A percentile compares a stretch with the other conserved stretches of the same genome.
These are phyloP conservation scores for Liquidambar formosana DNA, from an alignment of 164 flowering plant genomes.

Conservation along the genomic window DNA sequence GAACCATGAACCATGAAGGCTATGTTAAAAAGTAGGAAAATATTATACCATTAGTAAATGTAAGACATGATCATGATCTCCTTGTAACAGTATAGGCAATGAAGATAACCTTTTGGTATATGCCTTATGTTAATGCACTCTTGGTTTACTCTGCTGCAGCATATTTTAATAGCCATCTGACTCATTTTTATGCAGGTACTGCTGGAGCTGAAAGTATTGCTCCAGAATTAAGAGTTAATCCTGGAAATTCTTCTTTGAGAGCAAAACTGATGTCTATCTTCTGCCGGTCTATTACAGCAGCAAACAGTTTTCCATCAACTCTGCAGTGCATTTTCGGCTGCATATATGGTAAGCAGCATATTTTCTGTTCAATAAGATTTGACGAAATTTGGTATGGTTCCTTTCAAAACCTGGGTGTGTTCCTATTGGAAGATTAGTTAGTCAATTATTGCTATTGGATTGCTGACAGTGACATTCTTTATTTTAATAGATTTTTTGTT, in stretches of 20 bases:
- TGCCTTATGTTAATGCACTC: no score
- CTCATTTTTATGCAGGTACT: constrained; percentile 53
- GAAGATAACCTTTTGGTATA: no score
- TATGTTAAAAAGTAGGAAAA: no score
- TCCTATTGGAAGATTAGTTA: no score
- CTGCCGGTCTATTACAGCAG: constrained; percentile 83
- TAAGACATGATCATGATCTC: no score
- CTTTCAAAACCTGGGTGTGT: background rate
- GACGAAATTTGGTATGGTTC: background rate
- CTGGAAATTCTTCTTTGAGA: constrained; percentile 63
- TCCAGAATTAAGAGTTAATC: constrained; percentile 57
- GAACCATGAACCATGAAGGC: no score
- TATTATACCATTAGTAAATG: no score
- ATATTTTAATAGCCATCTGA: background rate
- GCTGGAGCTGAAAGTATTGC: constrained; percentile 49
- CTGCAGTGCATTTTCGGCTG: constrained; percentile 96
- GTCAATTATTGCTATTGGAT: no score
- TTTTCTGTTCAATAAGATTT: background rate
- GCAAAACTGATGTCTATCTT: constrained; percentile 70
- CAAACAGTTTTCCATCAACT: constrained; percentile 91
- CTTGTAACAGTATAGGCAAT: no score
- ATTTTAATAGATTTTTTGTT: no score
- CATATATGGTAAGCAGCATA: constrained; percentile 64
- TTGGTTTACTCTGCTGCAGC: background rate
- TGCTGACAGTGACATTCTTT: no score